Evolutionary conservation across 1,284 basidiomycete genomes (phyloP).

Genomic region (Phellinidium pouzarii): DNA sequence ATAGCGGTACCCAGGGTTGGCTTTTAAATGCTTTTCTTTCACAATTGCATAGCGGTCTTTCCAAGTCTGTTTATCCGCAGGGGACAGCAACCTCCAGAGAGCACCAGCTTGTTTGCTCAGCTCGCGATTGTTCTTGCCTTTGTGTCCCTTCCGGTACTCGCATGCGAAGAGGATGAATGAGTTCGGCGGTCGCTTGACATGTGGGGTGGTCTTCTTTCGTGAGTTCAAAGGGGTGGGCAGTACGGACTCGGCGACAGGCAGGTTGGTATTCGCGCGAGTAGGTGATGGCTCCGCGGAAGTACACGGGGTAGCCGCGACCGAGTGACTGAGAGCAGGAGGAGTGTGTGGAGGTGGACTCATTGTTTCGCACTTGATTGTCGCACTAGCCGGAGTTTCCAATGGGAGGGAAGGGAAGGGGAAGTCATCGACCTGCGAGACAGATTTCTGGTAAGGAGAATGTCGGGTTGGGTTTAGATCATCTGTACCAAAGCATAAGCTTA

Average conservation of each 20-base stretch:
- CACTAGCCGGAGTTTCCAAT: background rate
- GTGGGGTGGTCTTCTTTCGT: background rate
- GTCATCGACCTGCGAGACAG: background rate
- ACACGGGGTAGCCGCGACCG: background rate
- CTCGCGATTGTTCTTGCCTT: conserved; percentile 44
- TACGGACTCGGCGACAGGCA: background rate
- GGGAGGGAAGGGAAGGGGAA: background rate
- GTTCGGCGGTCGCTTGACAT: conserved; percentile 69
- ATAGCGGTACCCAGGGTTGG: conserved; percentile 53
- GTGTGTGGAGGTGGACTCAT: conserved; percentile 1
- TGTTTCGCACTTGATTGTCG: background rate
- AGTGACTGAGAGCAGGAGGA: conserved; percentile 1
- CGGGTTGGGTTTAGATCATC: background rate
- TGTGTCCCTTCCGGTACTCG: conserved; percentile 34
- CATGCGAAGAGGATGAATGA: conserved; percentile 77
- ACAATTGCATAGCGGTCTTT: conserved; percentile 47
- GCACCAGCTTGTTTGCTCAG: conserved; percentile 50
- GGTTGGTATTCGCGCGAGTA: background rate
- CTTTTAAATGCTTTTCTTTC: conserved; percentile 48
- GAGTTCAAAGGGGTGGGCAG: background rate
- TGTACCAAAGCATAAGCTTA: background rate
- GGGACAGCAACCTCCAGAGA: conserved; percentile 45
- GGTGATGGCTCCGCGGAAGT: conserved; percentile 4
- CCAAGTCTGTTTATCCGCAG: conserved; percentile 43
- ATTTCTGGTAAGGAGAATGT: background rate